A percentile compares a stretch with the other conserved stretches of the same genome.
phyloP scores from a whole-genome alignment of 1,139 yeast genomes.

The Zygosaccharomyces pseudobailii region DNA sequence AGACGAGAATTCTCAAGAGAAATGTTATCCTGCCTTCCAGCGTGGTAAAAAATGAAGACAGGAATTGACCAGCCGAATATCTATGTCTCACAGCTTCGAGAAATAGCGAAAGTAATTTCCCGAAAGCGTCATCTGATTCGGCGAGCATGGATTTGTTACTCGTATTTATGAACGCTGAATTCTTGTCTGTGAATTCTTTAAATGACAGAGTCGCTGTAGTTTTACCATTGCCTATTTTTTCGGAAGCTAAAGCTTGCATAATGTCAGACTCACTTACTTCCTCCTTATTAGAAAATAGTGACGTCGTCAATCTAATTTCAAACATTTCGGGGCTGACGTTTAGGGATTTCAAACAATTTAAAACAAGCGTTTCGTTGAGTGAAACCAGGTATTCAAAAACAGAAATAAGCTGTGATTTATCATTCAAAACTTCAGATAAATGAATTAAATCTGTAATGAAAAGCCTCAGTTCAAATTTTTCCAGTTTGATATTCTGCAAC shows the following conservation, averaged over 20 bases:
- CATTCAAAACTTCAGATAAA: conserved; percentile 36
- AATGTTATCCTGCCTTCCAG: conserved; percentile 49
- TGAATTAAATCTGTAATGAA: conserved; percentile 37
- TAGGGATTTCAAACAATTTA: conserved; percentile 38
- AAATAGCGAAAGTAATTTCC: conserved; percentile 40
- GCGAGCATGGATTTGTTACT: conserved; percentile 27
- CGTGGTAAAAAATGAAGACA: conserved; percentile 35
- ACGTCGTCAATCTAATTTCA: conserved; percentile 66
- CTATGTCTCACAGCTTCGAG: conserved; percentile 39
- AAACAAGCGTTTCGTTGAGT: conserved; percentile 40
- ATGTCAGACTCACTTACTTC: conserved; percentile 27
- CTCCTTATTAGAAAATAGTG: conserved; percentile 38
- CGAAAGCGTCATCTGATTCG: conserved; percentile 43
- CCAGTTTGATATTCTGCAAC: conserved; percentile 30
- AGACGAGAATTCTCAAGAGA: conserved; percentile 50
- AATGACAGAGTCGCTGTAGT: conserved; percentile 26
- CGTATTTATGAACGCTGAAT: conserved; percentile 28
- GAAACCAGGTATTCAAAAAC: conserved; percentile 45
- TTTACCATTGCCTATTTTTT: conserved; percentile 28
- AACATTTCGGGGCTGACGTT: conserved; percentile 47
- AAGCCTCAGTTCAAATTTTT: conserved; percentile 38
- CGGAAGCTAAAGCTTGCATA: conserved; percentile 31
- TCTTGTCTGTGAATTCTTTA: conserved; percentile 32
- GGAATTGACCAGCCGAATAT: conserved; percentile 34
- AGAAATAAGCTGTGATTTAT: conserved; percentile 38